phyloP scores from a whole-genome alignment of 2,329 filamentous ascomycete genomes.

The Microdochium bolleyi region DNA sequence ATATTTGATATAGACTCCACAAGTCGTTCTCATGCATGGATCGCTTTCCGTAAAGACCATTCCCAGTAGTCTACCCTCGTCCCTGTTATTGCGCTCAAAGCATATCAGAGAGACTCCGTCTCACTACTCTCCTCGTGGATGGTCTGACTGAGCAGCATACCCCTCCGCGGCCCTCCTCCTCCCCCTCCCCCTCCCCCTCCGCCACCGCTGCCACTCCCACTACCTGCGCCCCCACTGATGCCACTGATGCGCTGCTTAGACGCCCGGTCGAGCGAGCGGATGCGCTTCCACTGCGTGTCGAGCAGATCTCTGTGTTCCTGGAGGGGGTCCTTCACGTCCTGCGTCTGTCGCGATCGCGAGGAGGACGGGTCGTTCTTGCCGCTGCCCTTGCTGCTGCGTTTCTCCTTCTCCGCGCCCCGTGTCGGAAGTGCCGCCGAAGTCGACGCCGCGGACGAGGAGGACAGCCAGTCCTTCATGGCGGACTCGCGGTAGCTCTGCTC shows the following conservation, averaged over 20 bases:
- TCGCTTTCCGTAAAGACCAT: no score
- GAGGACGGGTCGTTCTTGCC: not conserved
- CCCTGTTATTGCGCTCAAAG: not conserved
- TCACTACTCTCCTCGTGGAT: conserved; percentile 67
- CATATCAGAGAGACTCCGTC: conserved; percentile 27
- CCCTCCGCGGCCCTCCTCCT: conserved; percentile 22
- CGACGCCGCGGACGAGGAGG: not conserved
- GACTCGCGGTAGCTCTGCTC: not conserved
- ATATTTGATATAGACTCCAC: no score
- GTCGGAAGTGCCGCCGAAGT: conserved; percentile 1
- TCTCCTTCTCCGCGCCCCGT: not conserved
- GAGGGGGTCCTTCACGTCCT: not conserved
- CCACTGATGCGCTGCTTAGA: not conserved
- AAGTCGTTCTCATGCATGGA: no score
- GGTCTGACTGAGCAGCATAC: conserved; percentile 51
- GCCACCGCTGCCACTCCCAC: not conserved
- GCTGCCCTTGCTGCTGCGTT: not conserved
- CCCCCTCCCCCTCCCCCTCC: conserved; percentile 10
- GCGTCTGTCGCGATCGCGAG: not conserved
- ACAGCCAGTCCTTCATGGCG: not conserved
- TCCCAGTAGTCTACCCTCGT: no score
- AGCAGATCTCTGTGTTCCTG: not conserved
- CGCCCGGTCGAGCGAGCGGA: not conserved
- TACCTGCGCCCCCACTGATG: not conserved
- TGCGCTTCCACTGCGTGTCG: not conserved